Percentiles rank a stretch among this genome's conserved stretches.
phyloP scores from a whole-genome alignment of 441 rosid species.

The Populus trichocarpa region DNA sequence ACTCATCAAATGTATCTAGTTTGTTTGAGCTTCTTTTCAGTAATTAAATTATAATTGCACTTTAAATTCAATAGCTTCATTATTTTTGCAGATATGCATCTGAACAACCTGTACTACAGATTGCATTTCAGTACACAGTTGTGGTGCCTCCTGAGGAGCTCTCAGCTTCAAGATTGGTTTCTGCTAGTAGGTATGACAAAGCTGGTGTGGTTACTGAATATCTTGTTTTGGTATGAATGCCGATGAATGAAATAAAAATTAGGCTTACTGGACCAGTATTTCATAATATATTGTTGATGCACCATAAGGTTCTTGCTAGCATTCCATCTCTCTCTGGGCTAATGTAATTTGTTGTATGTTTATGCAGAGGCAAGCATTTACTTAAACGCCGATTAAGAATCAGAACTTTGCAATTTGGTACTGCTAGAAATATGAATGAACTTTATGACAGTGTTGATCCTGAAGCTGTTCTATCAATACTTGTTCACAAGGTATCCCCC shows the following conservation, averaged over 20 bases:
- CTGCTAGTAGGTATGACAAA: constrained; percentile 67
- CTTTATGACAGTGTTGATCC: constrained; percentile 85
- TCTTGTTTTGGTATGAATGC: neutral
- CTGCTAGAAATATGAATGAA: constrained; percentile 71
- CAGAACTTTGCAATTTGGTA: constrained; percentile 77
- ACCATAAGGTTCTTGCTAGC: neutral
- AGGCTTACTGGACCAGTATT: neutral
- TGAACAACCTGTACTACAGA: constrained; percentile 87
- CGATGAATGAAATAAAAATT: neutral
- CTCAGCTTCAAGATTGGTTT: constrained; percentile 43
- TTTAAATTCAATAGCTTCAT: neutral
- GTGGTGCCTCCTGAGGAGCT: constrained; percentile 83
- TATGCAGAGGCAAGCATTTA: constrained; percentile 61
- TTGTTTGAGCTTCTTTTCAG: constrained; percentile 6
- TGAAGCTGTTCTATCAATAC: constrained; percentile 80
- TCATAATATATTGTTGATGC: neutral
- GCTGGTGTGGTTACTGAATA: neutral
- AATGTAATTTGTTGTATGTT: constrained; percentile 20
- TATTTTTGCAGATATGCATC: constrained; percentile 59
- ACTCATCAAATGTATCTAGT: neutral
- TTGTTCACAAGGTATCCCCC: constrained; percentile 80
- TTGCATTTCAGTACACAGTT: constrained; percentile 92
- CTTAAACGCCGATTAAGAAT: constrained; percentile 85
- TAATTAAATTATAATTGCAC: neutral
- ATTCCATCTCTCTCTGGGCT: constrained; percentile 3